phyloP scores from a whole-genome alignment of 495 filamentous ascomycete genomes.

The Hypoxylon rickii region DNA sequence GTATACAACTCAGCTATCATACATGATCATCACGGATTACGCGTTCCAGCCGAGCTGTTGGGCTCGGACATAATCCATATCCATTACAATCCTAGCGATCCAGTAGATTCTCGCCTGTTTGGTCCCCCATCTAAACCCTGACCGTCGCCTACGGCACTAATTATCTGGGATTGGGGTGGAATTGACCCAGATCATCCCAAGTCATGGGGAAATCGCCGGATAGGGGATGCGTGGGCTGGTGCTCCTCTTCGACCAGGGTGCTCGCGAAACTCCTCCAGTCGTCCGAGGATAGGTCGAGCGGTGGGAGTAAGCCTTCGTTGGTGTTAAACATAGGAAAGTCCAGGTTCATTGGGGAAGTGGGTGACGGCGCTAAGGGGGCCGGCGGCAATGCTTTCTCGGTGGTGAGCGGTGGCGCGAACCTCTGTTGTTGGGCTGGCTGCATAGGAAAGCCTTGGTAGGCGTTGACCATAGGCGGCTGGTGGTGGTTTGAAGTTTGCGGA shows the following conservation, averaged over 20 bases:
- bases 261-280: conserved; percentile 42
- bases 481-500: conserved; percentile 7
- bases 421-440: conserved; percentile 19
- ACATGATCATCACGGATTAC: conserved; percentile 27
- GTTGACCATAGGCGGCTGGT: conserved; percentile 21
- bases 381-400: conserved; percentile 39
- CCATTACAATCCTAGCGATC: conserved; percentile 6
- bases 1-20: conserved; percentile 8
- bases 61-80: conserved; percentile 28
- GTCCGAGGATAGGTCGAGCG: conserved; percentile 25
- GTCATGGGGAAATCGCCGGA: conserved; percentile 34
- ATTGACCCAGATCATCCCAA: conserved; percentile 38
- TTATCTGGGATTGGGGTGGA: conserved; percentile 11
- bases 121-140: neutral
- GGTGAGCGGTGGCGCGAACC: conserved; percentile 11
- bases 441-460: conserved; percentile 31
- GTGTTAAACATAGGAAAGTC: conserved; percentile 32
- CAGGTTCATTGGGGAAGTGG: conserved; percentile 36
- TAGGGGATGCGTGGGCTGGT: conserved; percentile 19
- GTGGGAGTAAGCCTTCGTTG: conserved; percentile 22
- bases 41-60: conserved; percentile 26
- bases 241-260: conserved; percentile 34
- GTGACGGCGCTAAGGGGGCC: conserved; percentile 34
- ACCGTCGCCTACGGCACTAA: neutral
- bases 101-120: too few species aligned